Evolutionary conservation across 208 protist species (phyloP), one percentile per base, ranked within the genome.

Genomic region (Acanthamoeba divionensis): DNA sequence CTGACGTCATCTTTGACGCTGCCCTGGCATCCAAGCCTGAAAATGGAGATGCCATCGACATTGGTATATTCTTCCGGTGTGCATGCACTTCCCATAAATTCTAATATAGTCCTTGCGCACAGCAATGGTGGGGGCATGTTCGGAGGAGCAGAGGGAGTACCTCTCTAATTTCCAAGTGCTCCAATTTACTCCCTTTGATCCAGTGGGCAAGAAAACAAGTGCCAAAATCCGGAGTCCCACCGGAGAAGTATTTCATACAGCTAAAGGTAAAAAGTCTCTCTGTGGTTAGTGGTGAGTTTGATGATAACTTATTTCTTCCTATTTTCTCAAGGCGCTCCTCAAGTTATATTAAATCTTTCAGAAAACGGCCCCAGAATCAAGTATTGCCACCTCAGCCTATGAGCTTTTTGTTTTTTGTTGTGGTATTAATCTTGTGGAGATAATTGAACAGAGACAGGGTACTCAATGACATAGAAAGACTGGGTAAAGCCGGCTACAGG

Each of bases 231-330:
- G 89, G 55, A 92, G 93, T 90, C 94, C 93, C 57, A 93, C 94
- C 29, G 95, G 95, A n/a, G 91, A 94, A 71, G 77, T 92, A 47
- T 97, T 97, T 89, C 93, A 95, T 38, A 93, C 96, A 54, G 95
- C 96, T 47, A 98, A 98, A 90, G 97, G n/a, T n/a, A n/a, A n/a
- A n/a, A n/a, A n/a, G n/a, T n/a, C n/a, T n/a, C n/a, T n/a, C n/a
- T n/a, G n/a, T n/a, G n/a, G n/a, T n/a, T n/a, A n/a, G n/a, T n/a
- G n/a, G n/a, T n/a, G n/a, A n/a, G n/a, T n/a, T n/a, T n/a, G n/a
- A n/a, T n/a, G n/a, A n/a, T n/a, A n/a, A n/a, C n/a, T n/a, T n/a
- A n/a, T n/a, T n/a, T n/a, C n/a, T n/a, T n/a, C n/a, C n/a, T n/a
- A n/a, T n/a, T n/a, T n/a, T n/a, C n/a, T n/a, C n/a, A n/a, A n/a